phyloP scores from a whole-genome alignment of 129 eudicot species.

The Chrysanthemum makinoi region DNA sequence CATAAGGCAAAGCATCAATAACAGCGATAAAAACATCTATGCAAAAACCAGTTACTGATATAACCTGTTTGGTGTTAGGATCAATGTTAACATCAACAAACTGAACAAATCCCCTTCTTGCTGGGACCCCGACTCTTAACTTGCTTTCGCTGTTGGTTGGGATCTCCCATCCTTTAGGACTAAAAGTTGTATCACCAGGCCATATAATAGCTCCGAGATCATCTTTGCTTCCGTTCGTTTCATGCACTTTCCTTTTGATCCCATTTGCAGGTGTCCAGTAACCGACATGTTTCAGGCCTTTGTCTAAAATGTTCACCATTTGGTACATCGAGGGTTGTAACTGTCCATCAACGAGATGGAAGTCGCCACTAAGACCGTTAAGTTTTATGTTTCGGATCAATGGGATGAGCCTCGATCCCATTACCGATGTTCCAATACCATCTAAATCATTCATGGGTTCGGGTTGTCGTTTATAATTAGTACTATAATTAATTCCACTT shows the following conservation, averaged over 20 bases:
- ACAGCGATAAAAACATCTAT: slow-evolving; percentile 56
- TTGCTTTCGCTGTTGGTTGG: slow-evolving; percentile 34
- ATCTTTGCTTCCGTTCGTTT: slow-evolving; percentile 2
- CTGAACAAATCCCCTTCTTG: slow-evolving; percentile 35
- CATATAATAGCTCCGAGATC: slow-evolving; percentile 46
- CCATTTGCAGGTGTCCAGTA: slow-evolving; percentile 38
- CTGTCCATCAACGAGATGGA: slow-evolving; percentile 32
- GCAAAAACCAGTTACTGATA: slow-evolving; percentile 40
- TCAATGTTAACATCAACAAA: slow-evolving; percentile 30
- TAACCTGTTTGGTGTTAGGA: slow-evolving; percentile 1
- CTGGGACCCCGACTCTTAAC: slow-evolving; percentile 48
- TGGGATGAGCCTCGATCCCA: slow-evolving; percentile 29
- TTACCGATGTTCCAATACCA: slow-evolving; percentile 21
- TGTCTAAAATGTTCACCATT: slow-evolving; percentile 42
- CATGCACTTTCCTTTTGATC: neutral
- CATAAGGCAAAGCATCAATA: slow-evolving; percentile 31
- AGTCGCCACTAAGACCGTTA: slow-evolving; percentile 38
- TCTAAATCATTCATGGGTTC: slow-evolving; percentile 1
- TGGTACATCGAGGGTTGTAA: slow-evolving; percentile 21
- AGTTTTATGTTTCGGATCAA: slow-evolving; percentile 24
- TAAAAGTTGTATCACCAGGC: slow-evolving; percentile 45
- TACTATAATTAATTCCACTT: neutral
- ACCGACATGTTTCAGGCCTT: slow-evolving; percentile 41
- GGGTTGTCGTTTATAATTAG: neutral
- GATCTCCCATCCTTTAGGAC: slow-evolving; percentile 52